phyloP scores from a whole-genome alignment of 805 yeast genomes.

The Wickerhamomyces queroliae region DNA sequence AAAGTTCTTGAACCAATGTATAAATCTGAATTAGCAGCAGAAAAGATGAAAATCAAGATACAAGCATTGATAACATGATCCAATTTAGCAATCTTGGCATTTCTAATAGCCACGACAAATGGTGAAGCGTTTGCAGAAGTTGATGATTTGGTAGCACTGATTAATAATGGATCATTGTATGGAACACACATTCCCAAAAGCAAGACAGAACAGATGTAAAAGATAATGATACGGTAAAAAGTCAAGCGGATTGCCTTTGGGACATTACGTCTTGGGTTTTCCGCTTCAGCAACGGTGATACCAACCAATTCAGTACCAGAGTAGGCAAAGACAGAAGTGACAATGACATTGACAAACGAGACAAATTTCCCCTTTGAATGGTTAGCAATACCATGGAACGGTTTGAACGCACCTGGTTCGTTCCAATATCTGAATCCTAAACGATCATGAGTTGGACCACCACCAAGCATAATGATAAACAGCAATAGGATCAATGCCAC shows the following conservation, averaged over 20 bases:
- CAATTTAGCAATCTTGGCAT: conserved; percentile 56
- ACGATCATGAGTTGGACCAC: conserved; percentile 71
- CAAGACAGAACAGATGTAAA: conserved; percentile 56
- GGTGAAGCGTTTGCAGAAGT: conserved; percentile 73
- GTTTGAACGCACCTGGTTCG: conserved; percentile 59
- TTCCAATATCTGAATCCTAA: conserved; percentile 69
- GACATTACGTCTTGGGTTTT: conserved; percentile 60
- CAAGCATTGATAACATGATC: conserved; percentile 77
- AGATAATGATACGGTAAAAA: conserved; percentile 60
- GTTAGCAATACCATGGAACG: conserved; percentile 34
- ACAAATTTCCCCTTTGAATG: conserved; percentile 52
- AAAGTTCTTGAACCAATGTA: conserved; percentile 73
- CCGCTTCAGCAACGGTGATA: conserved; percentile 69
- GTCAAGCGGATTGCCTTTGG: conserved; percentile 70
- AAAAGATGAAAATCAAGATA: conserved; percentile 69
- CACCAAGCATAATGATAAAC: conserved; percentile 67
- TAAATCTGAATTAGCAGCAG: conserved; percentile 77
- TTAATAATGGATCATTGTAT: conserved; percentile 43
- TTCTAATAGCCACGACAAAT: conserved; percentile 73
- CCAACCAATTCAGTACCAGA: conserved; percentile 69
- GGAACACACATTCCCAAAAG: conserved; percentile 67
- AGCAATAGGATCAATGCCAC: conserved; percentile 59
- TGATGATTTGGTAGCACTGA: conserved; percentile 40
- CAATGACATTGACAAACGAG: conserved; percentile 55
- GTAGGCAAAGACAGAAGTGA: conserved; percentile 63